A percentile compares a stretch with the other conserved stretches of the same genome.
phyloP scores from a whole-genome alignment of 2,329 filamentous ascomycete species.

The Blastomyces gilchristii region DNA sequence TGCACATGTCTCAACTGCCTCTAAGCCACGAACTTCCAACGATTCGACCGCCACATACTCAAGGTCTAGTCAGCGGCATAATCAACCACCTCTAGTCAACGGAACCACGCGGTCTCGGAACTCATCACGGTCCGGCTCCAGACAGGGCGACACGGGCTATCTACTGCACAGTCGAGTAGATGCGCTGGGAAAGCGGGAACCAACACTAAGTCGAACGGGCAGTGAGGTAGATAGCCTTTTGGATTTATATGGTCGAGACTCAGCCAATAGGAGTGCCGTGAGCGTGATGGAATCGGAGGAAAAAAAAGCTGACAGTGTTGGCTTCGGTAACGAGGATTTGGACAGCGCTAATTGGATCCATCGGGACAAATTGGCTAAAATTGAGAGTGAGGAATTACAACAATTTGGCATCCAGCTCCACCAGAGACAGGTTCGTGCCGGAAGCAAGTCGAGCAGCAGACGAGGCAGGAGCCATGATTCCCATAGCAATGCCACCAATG shows the following conservation, averaged over 20 bases:
- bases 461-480: slow-evolving; percentile 32
- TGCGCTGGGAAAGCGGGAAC: slow-evolving; percentile 25
- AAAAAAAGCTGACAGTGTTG: slow-evolving; percentile 15
- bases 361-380: slow-evolving; percentile 41
- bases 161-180: slow-evolving; percentile 21
- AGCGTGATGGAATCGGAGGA: slow-evolving; percentile 21
- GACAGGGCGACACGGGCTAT: slow-evolving; percentile 24
- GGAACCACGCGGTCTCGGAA: slow-evolving; percentile 26
- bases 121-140: slow-evolving; percentile 27
- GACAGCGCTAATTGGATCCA: slow-evolving; percentile 40
- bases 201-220: slow-evolving; percentile 27
- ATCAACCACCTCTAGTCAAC: slow-evolving; percentile 23
- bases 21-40: slow-evolving; percentile 28
- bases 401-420: slow-evolving; percentile 36
- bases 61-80: slow-evolving; percentile 24
- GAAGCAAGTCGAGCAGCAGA: slow-evolving; percentile 27
- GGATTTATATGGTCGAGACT: slow-evolving; percentile 28
- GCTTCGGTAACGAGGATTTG: slow-evolving; percentile 19
- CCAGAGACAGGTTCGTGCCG: slow-evolving; percentile 29
- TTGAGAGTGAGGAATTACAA: slow-evolving; percentile 42
- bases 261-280: slow-evolving; percentile 17
- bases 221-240: slow-evolving; percentile 32
- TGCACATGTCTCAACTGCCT: slow-evolving; percentile 16
- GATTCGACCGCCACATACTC: slow-evolving; percentile 25
- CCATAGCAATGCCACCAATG: slow-evolving; percentile 24